Percentiles rank a stretch among this genome's conserved stretches.
Conservation (phyloP, 345 rosid species). For the Linum tenue region DNA sequence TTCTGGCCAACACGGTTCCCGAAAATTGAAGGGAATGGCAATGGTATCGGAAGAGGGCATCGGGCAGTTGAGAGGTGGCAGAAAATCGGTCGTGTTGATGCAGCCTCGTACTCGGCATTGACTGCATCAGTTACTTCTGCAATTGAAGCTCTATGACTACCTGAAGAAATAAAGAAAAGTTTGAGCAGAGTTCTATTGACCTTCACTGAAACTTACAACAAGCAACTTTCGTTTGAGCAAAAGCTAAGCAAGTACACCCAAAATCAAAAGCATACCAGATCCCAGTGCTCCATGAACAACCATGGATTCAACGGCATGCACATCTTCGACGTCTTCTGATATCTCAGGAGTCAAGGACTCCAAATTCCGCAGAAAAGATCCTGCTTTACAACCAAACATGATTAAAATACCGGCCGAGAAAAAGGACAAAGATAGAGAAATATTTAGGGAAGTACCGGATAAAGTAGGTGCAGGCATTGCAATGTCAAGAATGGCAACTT, state of each 20-base stretch:
- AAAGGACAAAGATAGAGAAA: not conserved
- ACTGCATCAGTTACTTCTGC: conserved; percentile 58
- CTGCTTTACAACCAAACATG: conserved; percentile 23
- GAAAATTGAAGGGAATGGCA: conserved; percentile 89
- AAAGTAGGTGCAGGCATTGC: conserved; percentile 72
- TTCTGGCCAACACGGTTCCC: conserved; percentile 48
- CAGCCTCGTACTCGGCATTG: conserved; percentile 37
- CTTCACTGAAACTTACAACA: too few species aligned
- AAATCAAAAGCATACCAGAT: conserved; percentile 31
- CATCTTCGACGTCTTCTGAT: conserved; percentile 51
- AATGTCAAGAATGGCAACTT: conserved; percentile 50
- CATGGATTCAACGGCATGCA: conserved; percentile 55
- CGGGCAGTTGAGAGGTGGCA: conserved; percentile 58
- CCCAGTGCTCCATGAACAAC: conserved; percentile 59
- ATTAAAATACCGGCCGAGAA: conserved; percentile 3
- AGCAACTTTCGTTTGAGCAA: too few species aligned
- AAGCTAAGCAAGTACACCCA: not conserved
- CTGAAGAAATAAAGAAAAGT: conserved; percentile 19
- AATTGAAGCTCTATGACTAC: conserved; percentile 37
- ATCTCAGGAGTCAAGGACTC: conserved; percentile 65
- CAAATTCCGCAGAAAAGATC: conserved; percentile 38
- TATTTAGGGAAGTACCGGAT: conserved; percentile 27
- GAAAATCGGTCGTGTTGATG: conserved; percentile 38
- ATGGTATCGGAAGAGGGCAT: conserved; percentile 83
- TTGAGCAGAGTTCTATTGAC: too few species aligned